phyloP scores from a whole-genome alignment of 352 stramenopile genomes.

The Blastocystis sp. region DNA sequence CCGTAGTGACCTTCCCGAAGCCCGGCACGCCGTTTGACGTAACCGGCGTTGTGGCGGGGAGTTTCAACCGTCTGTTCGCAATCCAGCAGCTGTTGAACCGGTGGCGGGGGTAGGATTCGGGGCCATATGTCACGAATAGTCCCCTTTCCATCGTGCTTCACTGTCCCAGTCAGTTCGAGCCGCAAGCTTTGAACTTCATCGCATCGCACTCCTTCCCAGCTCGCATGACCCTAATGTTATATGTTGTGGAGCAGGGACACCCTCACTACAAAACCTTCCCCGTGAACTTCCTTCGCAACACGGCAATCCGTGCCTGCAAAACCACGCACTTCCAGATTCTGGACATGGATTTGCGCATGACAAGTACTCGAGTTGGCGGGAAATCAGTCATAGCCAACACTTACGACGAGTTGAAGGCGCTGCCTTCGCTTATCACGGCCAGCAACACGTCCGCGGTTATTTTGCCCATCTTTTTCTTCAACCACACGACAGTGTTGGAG shows the following conservation, averaged over 20 bases:
- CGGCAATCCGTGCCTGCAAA: slow-evolving; percentile 3
- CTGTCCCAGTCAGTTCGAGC: not conserved
- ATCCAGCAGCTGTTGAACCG: slow-evolving; percentile 34
- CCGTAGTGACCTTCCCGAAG: not conserved
- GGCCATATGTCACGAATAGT: not conserved
- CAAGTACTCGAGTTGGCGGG: not conserved
- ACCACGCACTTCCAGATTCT: slow-evolving; percentile 58
- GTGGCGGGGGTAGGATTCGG: slow-evolving; percentile 32
- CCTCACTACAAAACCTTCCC: slow-evolving; percentile 43
- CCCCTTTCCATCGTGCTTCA: slow-evolving; percentile 18
- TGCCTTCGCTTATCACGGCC: not conserved
- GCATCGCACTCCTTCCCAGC: slow-evolving; percentile 1
- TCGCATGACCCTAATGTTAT: slow-evolving; percentile 27
- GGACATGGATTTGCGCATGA: slow-evolving; percentile 59
- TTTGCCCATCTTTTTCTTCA: slow-evolving; percentile 62
- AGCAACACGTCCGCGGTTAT: slow-evolving; percentile 38
- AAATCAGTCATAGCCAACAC: slow-evolving; percentile 9
- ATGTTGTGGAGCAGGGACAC: slow-evolving; percentile 21
- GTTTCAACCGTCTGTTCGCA: slow-evolving; percentile 42
- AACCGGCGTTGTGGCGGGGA: slow-evolving; percentile 10
- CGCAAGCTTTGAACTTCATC: not conserved
- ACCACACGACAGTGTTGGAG: slow-evolving; percentile 20
- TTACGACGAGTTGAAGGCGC: not conserved
- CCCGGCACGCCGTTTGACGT: slow-evolving; percentile 25
- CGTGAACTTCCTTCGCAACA: slow-evolving; percentile 50